phyloP scores from a whole-genome alignment of 805 yeast genomes.

The Blastobotrys terrestris region DNA sequence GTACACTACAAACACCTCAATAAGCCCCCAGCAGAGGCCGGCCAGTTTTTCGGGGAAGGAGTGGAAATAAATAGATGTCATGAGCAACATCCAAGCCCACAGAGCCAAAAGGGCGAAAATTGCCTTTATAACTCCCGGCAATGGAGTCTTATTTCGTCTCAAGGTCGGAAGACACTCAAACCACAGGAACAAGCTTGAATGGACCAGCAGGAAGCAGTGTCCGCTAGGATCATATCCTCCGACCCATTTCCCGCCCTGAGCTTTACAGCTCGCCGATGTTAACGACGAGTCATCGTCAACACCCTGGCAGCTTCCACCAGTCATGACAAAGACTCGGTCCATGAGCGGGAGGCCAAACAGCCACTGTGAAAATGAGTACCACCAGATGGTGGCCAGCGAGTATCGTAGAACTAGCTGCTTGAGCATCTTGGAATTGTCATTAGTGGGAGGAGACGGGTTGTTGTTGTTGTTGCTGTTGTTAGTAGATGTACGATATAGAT shows the following conservation, averaged over 20 bases:
- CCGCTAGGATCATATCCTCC: conserved; percentile 98
- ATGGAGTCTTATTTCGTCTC: neutral
- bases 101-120: conserved; percentile 37
- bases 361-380: conserved; percentile 87
- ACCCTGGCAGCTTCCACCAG: conserved; percentile 73
- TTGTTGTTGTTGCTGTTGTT: neutral
- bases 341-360: conserved; percentile 77
- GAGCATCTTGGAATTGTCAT: neutral
- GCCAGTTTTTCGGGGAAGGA: conserved; percentile 65
- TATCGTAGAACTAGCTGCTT: conserved; percentile 35
- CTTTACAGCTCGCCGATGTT: conserved; percentile 43
- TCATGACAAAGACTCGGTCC: conserved; percentile 72
- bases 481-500: neutral
- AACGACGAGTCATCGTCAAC: conserved; percentile 3
- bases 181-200: conserved; percentile 57
- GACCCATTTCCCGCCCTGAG: conserved; percentile 57
- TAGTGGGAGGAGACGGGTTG: conserved; percentile 1
- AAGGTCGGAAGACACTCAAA: conserved; percentile 50
- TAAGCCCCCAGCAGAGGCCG: conserved; percentile 60
- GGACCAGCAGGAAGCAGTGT: conserved; percentile 74
- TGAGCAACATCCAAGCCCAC: conserved; percentile 84
- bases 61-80: conserved; percentile 84
- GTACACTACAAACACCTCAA: conserved; percentile 45
- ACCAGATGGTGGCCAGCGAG: conserved; percentile 60
- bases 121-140: conserved; percentile 16